Base-by-base conservation (phyloP, 805 yeast genomes). In the Candida odintsovae region DNA sequence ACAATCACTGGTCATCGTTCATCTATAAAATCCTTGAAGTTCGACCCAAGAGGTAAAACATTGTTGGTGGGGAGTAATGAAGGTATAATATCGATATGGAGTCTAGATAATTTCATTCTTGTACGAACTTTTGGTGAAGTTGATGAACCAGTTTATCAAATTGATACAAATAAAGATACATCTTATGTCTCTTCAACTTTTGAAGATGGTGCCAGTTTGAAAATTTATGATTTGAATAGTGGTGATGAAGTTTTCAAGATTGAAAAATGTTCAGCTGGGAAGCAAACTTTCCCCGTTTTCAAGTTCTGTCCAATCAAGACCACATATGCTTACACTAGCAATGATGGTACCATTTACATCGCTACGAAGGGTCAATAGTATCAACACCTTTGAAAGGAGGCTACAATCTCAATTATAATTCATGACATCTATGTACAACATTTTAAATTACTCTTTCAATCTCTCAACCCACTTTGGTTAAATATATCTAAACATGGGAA, bases 31-130 rank as follows among this genome's bases (percentile, higher is more conserved):
- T 56, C 73, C 26, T 47, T 79, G 13, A 63, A 64, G 16, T 61
- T 78, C 43, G 85, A 79, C 53, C 82, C 83, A 4, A 56, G 69
- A 42, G 88, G 83, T 0, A 53, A 63, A 20, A 74, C 61, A 52
- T 47, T 83, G 11, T 72, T 75, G 3, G 73, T 72, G 2, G 88
- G 86, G 0, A 68, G 82, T 18, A 73, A 71, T 46, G 86, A 80
- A 49, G 85, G 85, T 22, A 68, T 75, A 18, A 70, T 77, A 7
- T 69, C 79, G 18, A 36, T 77, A 11, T 80, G 83, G 82, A 65
- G 68, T 36, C 57, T 73, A 8, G 49, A 58, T 2, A 66, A 68
- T 23, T 61, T 77, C 62, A 61, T 69, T 44, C 65, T 68, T 40
- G 47, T 56, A n/a, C 57, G 60, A 31, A 71, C 73, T 0, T 54